Percentiles rank a stretch among this genome's conserved stretches.
phyloP scores from a whole-genome alignment of 2,329 filamentous ascomycete species.

The Microdochium bolleyi region DNA sequence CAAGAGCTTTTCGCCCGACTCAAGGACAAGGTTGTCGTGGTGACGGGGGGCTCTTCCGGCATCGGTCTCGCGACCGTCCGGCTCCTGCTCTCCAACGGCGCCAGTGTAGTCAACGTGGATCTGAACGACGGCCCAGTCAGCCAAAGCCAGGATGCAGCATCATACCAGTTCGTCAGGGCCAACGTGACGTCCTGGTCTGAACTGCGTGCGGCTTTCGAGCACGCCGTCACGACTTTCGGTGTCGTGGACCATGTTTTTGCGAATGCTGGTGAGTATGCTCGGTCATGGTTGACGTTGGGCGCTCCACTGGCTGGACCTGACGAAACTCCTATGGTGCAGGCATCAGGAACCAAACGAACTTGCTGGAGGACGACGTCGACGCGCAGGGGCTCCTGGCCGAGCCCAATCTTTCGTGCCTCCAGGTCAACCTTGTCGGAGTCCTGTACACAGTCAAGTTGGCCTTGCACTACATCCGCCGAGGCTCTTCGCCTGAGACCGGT shows the following conservation, averaged over 20 bases:
- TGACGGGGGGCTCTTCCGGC: constrained; percentile 51
- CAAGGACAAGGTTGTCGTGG: constrained; percentile 40
- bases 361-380: neutral
- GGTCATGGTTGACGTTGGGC: neutral
- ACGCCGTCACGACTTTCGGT: constrained; percentile 52
- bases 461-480: constrained; percentile 22
- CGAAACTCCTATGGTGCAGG: neutral
- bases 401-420: neutral
- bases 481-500: neutral
- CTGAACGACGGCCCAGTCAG: constrained; percentile 13
- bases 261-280: constrained; percentile 31
- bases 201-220: constrained; percentile 41
- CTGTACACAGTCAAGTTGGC: neutral
- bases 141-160: constrained; percentile 1
- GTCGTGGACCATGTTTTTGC: constrained; percentile 73
- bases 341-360: neutral
- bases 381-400: neutral
- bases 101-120: constrained; percentile 47
- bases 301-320: neutral
- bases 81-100: constrained; percentile 42
- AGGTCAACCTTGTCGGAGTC: neutral
- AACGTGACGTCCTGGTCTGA: constrained; percentile 43
- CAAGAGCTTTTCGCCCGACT: constrained; percentile 15
- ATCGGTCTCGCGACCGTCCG: constrained; percentile 50
- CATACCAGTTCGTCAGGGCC: constrained; percentile 31